Percentiles rank a stretch among this genome's conserved stretches.
phyloP scores from a whole-genome alignment of 140 eudicot species.

The Ambrosia hybrid region DNA sequence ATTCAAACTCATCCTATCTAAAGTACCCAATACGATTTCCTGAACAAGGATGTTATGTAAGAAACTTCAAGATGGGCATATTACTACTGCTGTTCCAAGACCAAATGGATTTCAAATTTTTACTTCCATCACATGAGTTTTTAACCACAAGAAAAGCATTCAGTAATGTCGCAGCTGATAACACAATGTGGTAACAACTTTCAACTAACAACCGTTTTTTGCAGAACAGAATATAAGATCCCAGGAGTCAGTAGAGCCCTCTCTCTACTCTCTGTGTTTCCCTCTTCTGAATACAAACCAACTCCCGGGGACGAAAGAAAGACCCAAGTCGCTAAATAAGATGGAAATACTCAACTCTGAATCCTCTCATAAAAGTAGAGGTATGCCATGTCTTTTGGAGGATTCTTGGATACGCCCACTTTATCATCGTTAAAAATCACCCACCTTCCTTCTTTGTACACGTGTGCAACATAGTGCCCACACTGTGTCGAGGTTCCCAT shows the following conservation, averaged over 20 bases:
- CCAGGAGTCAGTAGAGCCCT: background rate
- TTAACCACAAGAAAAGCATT: background rate
- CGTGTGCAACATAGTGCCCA: conserved; percentile 97
- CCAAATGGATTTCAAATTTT: background rate
- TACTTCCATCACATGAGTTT: background rate
- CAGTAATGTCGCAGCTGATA: background rate
- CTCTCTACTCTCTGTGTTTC: background rate
- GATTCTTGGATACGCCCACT: conserved; percentile 83
- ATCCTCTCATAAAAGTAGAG: conserved; percentile 85
- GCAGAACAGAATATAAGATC: background rate
- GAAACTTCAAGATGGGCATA: background rate
- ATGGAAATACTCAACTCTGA: conserved; percentile 25
- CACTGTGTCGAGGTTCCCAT: conserved; percentile 94
- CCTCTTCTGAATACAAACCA: conserved; percentile 20
- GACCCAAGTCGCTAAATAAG: background rate
- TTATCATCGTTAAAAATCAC: conserved; percentile 85
- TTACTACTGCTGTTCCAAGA: background rate
- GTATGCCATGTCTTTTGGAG: conserved; percentile 97
- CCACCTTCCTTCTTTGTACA: conserved; percentile 88
- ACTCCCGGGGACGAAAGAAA: background rate
- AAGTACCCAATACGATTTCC: background rate
- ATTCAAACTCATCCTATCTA: no score
- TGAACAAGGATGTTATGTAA: background rate
- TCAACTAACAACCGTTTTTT: background rate
- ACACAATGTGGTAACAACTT: background rate